Conservation (phyloP, 2,329 filamentous ascomycete genomes). For the Cercospora sojina region DNA sequence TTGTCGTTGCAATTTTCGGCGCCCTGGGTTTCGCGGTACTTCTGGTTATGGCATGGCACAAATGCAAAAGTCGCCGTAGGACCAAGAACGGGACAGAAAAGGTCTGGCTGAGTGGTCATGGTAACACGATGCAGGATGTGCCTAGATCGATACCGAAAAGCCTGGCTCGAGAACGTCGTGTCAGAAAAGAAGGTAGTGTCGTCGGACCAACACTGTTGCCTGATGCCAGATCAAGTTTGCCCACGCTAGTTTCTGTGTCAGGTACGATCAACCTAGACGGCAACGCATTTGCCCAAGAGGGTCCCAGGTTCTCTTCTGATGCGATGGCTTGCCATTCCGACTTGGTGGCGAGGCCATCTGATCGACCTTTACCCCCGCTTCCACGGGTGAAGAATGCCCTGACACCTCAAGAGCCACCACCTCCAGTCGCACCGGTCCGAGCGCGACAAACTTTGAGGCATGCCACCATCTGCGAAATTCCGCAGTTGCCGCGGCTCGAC, state of each 20-base stretch:
- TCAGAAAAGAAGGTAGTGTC: neutral
- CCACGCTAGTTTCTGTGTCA: slow-evolving; percentile 8
- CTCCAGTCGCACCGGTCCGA: slow-evolving; percentile 9
- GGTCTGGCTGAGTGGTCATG: neutral
- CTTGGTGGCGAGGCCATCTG: neutral
- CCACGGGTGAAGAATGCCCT: slow-evolving; percentile 11
- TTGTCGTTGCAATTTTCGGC: slow-evolving; percentile 11
- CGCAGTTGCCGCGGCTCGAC: neutral
- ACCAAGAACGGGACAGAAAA: neutral
- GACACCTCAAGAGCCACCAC: slow-evolving; percentile 7
- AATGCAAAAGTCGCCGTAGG: slow-evolving; percentile 6
- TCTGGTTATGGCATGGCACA: slow-evolving; percentile 12
- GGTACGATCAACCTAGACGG: neutral
- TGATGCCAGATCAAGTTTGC: slow-evolving; percentile 2
- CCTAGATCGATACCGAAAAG: neutral
- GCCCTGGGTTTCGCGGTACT: slow-evolving; percentile 8
- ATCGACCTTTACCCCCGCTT: slow-evolving; percentile 7
- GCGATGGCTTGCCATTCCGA: neutral
- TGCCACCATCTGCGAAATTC: neutral
- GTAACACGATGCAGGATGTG: neutral
- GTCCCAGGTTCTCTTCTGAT: neutral
- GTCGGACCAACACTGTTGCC: slow-evolving; percentile 8
- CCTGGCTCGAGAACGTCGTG: neutral
- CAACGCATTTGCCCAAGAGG: neutral
- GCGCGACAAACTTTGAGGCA: neutral